Percentiles rank a stretch among this genome's conserved stretches.
phyloP scores from a whole-genome alignment of 2,329 filamentous ascomycete genomes.

The Penicillium occitanis region DNA sequence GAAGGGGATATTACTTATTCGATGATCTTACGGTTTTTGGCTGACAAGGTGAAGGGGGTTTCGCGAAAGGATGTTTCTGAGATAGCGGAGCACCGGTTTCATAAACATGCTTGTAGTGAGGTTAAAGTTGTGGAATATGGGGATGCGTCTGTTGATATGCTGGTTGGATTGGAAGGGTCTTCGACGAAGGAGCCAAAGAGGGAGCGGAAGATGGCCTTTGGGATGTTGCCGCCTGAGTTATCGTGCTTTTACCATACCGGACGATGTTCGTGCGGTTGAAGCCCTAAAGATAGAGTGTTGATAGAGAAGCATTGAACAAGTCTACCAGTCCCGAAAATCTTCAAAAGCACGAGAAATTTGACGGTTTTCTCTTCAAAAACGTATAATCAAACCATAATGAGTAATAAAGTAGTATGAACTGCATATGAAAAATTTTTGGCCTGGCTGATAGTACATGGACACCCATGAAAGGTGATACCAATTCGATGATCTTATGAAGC shows the following conservation, averaged over 20 bases:
- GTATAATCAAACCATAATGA: background rate
- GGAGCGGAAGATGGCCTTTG: background rate
- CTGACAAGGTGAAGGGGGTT: background rate
- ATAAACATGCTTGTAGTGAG: background rate
- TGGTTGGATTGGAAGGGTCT: background rate
- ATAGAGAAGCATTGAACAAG: background rate
- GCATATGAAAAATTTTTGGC: background rate
- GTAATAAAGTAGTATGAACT: background rate
- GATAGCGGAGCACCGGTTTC: background rate
- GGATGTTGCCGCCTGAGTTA: background rate
- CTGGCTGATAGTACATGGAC: background rate
- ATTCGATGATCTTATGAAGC: background rate
- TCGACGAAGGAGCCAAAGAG: background rate
- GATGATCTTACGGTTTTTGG: background rate
- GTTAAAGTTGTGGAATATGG: background rate
- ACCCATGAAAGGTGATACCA: background rate
- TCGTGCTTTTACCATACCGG: background rate
- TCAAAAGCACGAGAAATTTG: background rate
- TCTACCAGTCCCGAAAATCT: background rate
- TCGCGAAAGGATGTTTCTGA: background rate
- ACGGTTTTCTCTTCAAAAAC: background rate
- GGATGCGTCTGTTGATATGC: background rate
- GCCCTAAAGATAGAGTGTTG: background rate
- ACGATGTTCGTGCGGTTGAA: background rate
- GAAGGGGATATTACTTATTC: background rate